Evolutionary conservation across 768 basidiomycete genomes (phyloP), one percentile per base, ranked within the genome.

Genomic region (Serendipita vermifera): DNA sequence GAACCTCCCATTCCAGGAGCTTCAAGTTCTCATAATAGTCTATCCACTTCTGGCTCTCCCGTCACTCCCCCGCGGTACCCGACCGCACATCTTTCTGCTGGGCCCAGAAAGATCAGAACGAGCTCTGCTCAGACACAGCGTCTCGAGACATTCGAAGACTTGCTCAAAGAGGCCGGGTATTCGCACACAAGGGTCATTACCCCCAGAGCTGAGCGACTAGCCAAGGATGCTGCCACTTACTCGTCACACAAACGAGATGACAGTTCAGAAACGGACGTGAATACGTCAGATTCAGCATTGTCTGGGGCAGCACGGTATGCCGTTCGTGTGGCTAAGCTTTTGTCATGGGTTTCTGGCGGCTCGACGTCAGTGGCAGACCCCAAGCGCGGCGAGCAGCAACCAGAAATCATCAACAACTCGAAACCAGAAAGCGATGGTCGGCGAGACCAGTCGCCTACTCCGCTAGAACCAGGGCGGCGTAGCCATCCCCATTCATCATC

Each of bases 1-100:
- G 29, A 7, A n/a, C n/a, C n/a, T n/a, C n/a, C n/a, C n/a, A n/a
- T n/a, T 24, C 17, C 22, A 51, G 46, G 22, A 51, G 32, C 24
- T 31, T 51, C 46, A 51, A 51, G 29, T 51, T 9, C 22, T 51
- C 46, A n/a, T n/a, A n/a, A n/a, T n/a, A n/a, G n/a, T n/a, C n/a
- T n/a, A n/a, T n/a, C 46, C 26, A 51, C 27, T 22, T 51, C 46
- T 20, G 17, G 9, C 22, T 29, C 46, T 22, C 32, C n/a, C n/a
- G n/a, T n/a, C n/a, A n/a, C n/a, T n/a, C n/a, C n/a, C n/a, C n/a
- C n/a, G n/a, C n/a, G n/a, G n/a, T n/a, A n/a, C n/a, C n/a, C n/a
- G n/a, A n/a, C n/a, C n/a, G n/a, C n/a, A n/a, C n/a, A n/a, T n/a
- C n/a, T n/a, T n/a, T n/a, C n/a, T n/a, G n/a, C n/a, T n/a, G n/a